Evolutionary conservation across 2,329 filamentous ascomycete genomes (phyloP), one percentile per base, ranked within the genome.

Genomic region (Cercospora zeina): DNA sequence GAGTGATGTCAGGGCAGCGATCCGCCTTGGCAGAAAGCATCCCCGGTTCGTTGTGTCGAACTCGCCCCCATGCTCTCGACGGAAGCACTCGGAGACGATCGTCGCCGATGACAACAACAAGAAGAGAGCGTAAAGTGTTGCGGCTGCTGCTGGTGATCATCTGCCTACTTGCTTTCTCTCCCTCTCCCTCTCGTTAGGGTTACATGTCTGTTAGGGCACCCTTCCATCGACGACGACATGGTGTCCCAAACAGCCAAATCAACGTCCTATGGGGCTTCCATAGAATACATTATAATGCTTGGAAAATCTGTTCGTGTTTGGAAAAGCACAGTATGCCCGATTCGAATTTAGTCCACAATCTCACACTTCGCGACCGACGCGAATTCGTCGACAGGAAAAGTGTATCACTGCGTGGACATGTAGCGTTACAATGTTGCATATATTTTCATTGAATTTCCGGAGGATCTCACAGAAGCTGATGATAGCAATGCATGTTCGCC

Each of bases 131-230:
- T n/a, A n/a, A n/a, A n/a, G n/a, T n/a, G n/a, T n/a, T n/a, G n/a
- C n/a, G n/a, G 82, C n/a, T 27, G 58, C 19, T 24, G 11, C 10
- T 36, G 55, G 37, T 63, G 82, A 63, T 77, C 77, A 59, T 75
- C 80, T n/a, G 76, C 76, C 50, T 71, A 27, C 24, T 27, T 27
- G 24, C 24, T 27, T 27, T 27, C 24, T 27, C 24, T 27, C 3
- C 24, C 3, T 27, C 6, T 74, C 24, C 71, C 64, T 49, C 67
- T 76, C 2, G 21, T 50, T 50, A 50, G 47, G 47, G 47, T 50
- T 50, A 50, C 21, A 30, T 4, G 14, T 9, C 3, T 9, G 21
- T 50, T 50, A 50, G 47, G 47, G 47, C 30, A 50, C 1, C n/a
- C 5, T 4, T 14, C 47, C 24, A 10, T 1, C 13, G 47, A 5